These are phyloP conservation scores for Cystobasidiaceae sp. DNA, from an alignment of 1,284 basidiomycete genomes.

Conservation along the genomic window DNA sequence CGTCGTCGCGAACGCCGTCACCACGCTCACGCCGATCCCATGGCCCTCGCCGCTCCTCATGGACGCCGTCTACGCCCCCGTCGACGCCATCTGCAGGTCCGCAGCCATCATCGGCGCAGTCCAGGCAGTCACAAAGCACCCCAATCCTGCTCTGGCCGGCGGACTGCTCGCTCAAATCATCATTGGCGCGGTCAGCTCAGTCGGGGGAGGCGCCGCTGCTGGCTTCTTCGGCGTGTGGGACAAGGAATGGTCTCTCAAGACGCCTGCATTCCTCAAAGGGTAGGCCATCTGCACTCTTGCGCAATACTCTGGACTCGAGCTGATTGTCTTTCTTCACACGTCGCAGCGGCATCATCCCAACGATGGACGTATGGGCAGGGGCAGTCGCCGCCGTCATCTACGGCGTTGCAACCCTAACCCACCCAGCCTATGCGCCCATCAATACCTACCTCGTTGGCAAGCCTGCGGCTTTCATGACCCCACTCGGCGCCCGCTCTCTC, in stretches of 20 bases:
- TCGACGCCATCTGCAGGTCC: constrained; percentile 28
- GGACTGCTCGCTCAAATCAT: constrained; percentile 27
- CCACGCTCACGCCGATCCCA: constrained; percentile 8
- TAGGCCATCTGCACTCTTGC: too few relatives aligned
- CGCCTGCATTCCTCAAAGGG: constrained; percentile 31
- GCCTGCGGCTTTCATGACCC: constrained; percentile 27
- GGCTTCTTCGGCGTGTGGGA: constrained; percentile 32
- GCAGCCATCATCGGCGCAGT: constrained; percentile 20
- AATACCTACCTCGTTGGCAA: constrained; percentile 22
- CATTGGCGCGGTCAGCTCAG: constrained; percentile 25
- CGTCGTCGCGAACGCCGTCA: constrained; percentile 6
- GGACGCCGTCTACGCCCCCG: constrained; percentile 24
- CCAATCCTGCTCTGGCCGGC: constrained; percentile 22
- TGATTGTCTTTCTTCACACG: neutral
- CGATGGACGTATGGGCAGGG: constrained; percentile 32
- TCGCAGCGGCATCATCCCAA: constrained; percentile 20
- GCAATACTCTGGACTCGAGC: too few relatives aligned
- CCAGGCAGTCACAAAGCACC: constrained; percentile 2
- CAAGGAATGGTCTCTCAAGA: constrained; percentile 30
- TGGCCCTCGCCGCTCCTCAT: constrained; percentile 14
- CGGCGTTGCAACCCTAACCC: constrained; percentile 28
- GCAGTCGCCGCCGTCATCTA: constrained; percentile 28
- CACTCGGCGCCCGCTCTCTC: constrained; percentile 18
- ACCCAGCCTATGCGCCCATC: constrained; percentile 26
- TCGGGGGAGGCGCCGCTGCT: constrained; percentile 29